Evolutionary conservation across 208 protist species (phyloP), one percentile per base, ranked within the genome.

Genomic region (Phytomonas sp.): DNA sequence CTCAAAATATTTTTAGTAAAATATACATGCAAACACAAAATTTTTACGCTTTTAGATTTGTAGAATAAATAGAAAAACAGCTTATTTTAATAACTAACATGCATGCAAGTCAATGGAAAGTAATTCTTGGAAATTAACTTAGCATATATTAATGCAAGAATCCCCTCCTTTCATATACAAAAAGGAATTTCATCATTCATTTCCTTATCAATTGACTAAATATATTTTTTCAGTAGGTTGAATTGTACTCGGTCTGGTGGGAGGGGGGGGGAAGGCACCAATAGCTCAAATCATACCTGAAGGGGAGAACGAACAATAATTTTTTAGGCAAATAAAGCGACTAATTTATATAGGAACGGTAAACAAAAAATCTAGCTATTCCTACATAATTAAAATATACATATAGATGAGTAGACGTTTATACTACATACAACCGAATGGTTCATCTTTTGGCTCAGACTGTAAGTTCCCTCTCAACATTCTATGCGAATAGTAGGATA

Each of bases 381-480:
- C 3, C 4, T 40, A 33, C 23, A 60, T 37, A 37, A 65, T 60
- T 60, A 6, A 67, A 29, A 37, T 68, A 68, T 68, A 60, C 37
- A 60, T 67, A 34, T 68, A 60, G 4, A 33, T 37, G 11, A 31
- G 23, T 64, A 37, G 1, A 33, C 11, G 23, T 67, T 15, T 67
- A 36, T 67, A 56, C 11, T 56, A 56, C 17, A 26, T 0, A 56
- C 46, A 26, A 56, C 13, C 23, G 5, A 8, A 26, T 26, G 5
- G 5, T 11, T 26, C 26, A 26, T 56, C 23, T 26, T 56, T 56
- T 56, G 8, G 0, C 17, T 17, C 23, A 53, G 0, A 36, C 40
- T 28, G 32, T 62, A 59, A 4, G 20, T 40, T 67, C n/a, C 11
- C 23, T 26, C 8, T 20, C 6, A 26, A 17, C 46, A 23, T 26